A percentile compares a stretch with the other conserved stretches of the same genome.
These are phyloP conservation scores for Boeremia lycopersici DNA, from an alignment of 2,329 filamentous ascomycete genomes.

Conservation along the genomic window DNA sequence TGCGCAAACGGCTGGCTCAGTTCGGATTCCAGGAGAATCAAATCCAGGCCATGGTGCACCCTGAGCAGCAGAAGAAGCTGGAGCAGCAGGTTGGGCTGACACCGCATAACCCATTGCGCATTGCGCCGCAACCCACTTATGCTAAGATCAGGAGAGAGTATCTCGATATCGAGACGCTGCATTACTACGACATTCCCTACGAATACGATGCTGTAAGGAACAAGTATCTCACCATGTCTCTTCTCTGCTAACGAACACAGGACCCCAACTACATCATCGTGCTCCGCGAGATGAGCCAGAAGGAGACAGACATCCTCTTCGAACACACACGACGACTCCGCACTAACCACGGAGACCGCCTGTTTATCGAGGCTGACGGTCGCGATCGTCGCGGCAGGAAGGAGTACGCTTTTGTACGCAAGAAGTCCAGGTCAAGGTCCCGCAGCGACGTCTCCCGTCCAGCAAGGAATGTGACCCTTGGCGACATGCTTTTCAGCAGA, in stretches of 20 bases:
- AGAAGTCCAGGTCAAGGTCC: constrained; percentile 37
- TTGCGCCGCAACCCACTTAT: constrained; percentile 50
- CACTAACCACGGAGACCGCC: constrained; percentile 30
- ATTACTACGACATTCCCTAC: constrained; percentile 56
- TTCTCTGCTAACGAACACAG: constrained; percentile 18
- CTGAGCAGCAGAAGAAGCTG: constrained; percentile 48
- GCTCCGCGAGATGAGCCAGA: constrained; percentile 55
- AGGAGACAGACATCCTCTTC: constrained; percentile 57
- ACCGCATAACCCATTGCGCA: constrained; percentile 40
- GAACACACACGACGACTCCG: constrained; percentile 57
- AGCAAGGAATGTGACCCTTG: constrained; percentile 40
- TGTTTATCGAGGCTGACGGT: constrained; percentile 52
- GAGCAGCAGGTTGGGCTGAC: constrained; percentile 44
- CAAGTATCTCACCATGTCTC: neutral
- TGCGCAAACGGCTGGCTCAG: constrained; percentile 53
- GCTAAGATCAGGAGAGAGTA: constrained; percentile 56
- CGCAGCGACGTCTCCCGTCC: constrained; percentile 40
- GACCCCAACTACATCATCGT: constrained; percentile 58
- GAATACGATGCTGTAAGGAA: constrained; percentile 55
- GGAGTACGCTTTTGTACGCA: constrained; percentile 54
- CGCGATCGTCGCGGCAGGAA: constrained; percentile 45
- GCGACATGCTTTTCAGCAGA: constrained; percentile 40
- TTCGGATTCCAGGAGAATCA: constrained; percentile 55
- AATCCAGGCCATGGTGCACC: constrained; percentile 56
- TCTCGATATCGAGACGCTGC: constrained; percentile 54